Conservation (phyloP, 345 rosid species). For the Nasturtium officinale region DNA sequence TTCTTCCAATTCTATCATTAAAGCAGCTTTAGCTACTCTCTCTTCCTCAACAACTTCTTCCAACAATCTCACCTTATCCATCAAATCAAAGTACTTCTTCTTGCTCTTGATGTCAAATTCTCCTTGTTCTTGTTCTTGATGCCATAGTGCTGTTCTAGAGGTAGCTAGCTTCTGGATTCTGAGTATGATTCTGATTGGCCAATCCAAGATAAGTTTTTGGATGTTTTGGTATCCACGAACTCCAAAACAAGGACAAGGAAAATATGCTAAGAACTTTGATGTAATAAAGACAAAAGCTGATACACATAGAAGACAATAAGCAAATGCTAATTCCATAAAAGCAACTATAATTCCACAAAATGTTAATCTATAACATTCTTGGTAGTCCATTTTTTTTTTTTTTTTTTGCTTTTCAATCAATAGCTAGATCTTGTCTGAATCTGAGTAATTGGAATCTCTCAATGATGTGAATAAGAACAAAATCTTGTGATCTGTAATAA, state of each 20-base stretch:
- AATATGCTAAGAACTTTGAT: conserved; percentile 51
- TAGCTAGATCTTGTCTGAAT: conserved; percentile 20
- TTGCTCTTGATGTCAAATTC: conserved; percentile 43
- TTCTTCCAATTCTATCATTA: conserved; percentile 67
- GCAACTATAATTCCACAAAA: conserved; percentile 55
- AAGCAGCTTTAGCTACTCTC: conserved; percentile 49
- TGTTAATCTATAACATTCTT: conserved; percentile 51
- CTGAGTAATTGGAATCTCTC: too few relatives aligned
- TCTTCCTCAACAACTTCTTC: conserved; percentile 63
- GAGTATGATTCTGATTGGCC: conserved; percentile 52
- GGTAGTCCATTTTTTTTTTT: conserved; percentile 38
- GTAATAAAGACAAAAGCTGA: conserved; percentile 53
- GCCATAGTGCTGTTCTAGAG: conserved; percentile 43
- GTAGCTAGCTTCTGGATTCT: conserved; percentile 53
- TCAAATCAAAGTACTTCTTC: conserved; percentile 50
- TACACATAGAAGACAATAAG: conserved; percentile 61
- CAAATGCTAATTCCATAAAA: conserved; percentile 66
- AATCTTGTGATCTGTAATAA: conserved; percentile 23
- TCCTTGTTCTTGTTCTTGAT: conserved; percentile 43
- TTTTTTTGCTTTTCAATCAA: background rate
- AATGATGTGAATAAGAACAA: too few relatives aligned
- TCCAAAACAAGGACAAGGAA: conserved; percentile 72
- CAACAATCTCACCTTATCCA: conserved; percentile 46
- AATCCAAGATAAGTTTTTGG: conserved; percentile 56
- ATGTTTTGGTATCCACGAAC: conserved; percentile 50